Conservation (phyloP, 306 rosid species). For the Pachyrhizus erosus region DNA sequence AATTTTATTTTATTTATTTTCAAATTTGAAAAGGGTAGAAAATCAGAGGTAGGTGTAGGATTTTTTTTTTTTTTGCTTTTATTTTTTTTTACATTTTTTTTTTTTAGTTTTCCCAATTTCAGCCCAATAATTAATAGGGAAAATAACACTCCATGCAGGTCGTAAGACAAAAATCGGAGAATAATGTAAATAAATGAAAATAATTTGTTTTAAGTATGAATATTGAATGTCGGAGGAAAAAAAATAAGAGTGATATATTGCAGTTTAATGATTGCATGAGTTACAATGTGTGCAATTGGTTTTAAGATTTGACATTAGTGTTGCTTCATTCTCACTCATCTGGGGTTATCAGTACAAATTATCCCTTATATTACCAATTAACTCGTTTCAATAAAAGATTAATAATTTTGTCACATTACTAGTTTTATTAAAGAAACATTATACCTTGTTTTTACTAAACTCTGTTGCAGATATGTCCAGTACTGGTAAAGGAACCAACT, state of each 20-base stretch:
- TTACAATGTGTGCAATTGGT: background rate
- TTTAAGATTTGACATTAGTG: background rate
- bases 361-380: background rate
- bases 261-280: background rate
- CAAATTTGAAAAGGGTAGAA: constrained; percentile 6
- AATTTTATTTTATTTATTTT: constrained; percentile 11
- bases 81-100: background rate
- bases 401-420: background rate
- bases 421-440: background rate
- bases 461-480: too few relatives aligned
- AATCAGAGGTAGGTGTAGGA: background rate
- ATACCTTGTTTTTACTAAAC: too few relatives aligned
- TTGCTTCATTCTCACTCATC: background rate
- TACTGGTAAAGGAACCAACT: too few relatives aligned
- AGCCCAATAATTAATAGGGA: background rate
- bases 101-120: background rate
- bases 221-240: background rate
- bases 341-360: background rate
- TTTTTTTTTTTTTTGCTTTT: background rate
- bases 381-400: too few relatives aligned
- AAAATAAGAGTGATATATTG: background rate
- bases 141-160: constrained; percentile 38
- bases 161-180: constrained; percentile 57
- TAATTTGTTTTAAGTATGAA: constrained; percentile 28
- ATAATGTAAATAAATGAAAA: constrained; percentile 34